These are phyloP conservation scores for Tetrapisispora taiwanensis DNA, from an alignment of 805 yeast species.

Conservation along the genomic window DNA sequence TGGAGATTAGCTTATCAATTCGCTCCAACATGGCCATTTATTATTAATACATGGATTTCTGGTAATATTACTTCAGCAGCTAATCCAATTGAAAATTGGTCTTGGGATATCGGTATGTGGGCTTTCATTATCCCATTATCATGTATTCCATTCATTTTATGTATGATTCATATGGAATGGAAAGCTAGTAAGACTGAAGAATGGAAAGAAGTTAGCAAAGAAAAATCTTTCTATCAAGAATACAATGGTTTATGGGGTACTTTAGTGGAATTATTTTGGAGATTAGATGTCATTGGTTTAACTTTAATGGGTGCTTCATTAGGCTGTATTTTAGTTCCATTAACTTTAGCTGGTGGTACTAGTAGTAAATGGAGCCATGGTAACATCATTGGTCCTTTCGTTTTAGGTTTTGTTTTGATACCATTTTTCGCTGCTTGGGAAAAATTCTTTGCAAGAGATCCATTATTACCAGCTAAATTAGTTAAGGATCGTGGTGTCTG, in stretches of 20 bases:
- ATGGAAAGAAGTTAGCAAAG: slow-evolving; percentile 34
- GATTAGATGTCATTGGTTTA: slow-evolving; percentile 55
- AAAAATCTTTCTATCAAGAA: slow-evolving; percentile 31
- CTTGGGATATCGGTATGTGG: slow-evolving; percentile 77
- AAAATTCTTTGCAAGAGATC: slow-evolving; percentile 41
- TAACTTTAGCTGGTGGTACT: slow-evolving; percentile 66
- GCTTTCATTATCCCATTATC: slow-evolving; percentile 63
- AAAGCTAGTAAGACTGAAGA: slow-evolving; percentile 45
- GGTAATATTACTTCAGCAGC: slow-evolving; percentile 43
- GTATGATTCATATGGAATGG: slow-evolving; percentile 47
- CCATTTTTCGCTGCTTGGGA: slow-evolving; percentile 60
- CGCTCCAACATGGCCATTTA: slow-evolving; percentile 59
- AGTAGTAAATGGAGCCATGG: slow-evolving; percentile 47
- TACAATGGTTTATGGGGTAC: slow-evolving; percentile 28
- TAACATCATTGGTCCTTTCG: slow-evolving; percentile 57
- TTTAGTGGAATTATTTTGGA: slow-evolving; percentile 43
- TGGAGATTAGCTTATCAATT: slow-evolving; percentile 62
- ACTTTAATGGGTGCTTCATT: slow-evolving; percentile 44
- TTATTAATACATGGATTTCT: slow-evolving; percentile 70
- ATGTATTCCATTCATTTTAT: slow-evolving; percentile 47
- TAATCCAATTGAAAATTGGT: slow-evolving; percentile 36
- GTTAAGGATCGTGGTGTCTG: slow-evolving; percentile 63
- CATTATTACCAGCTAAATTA: slow-evolving; percentile 51
- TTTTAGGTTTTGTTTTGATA: slow-evolving; percentile 50
- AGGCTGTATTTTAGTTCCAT: slow-evolving; percentile 60